These are phyloP conservation scores for Cercospora canescens DNA, from an alignment of 2,329 filamentous ascomycete genomes.

Conservation along the genomic window DNA sequence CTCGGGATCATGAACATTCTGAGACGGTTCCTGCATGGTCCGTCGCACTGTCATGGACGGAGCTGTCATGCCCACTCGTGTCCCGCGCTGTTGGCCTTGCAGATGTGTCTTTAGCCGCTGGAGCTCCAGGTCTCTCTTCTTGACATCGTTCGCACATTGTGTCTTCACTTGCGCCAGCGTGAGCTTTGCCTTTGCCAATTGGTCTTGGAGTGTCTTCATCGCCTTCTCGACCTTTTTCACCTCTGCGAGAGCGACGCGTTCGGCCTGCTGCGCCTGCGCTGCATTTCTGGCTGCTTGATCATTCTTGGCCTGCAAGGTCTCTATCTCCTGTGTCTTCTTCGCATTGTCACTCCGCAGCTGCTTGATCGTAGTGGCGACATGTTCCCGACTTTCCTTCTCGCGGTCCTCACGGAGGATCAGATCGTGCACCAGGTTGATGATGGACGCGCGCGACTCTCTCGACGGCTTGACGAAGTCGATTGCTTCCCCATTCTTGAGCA, in stretches of 20 bases:
- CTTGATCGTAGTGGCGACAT: constrained; percentile 75
- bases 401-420: constrained; percentile 89
- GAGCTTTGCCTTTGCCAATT: constrained; percentile 75
- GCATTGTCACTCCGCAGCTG: constrained; percentile 72
- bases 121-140: constrained; percentile 86
- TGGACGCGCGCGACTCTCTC: constrained; percentile 73
- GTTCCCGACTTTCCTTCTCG: constrained; percentile 86
- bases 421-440: constrained; percentile 94
- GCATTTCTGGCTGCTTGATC: constrained; percentile 66
- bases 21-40: constrained; percentile 44
- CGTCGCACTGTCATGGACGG: constrained; percentile 53
- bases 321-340: constrained; percentile 56
- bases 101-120: constrained; percentile 87
- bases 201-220: constrained; percentile 75
- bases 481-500: constrained; percentile 63
- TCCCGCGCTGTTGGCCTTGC: constrained; percentile 59
- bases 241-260: constrained; percentile 78
- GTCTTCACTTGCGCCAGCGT: constrained; percentile 80
- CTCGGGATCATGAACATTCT: constrained; percentile 53
- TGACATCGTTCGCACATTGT: constrained; percentile 85
- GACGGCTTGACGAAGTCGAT: constrained; percentile 78
- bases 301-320: constrained; percentile 25
- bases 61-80: constrained; percentile 46
- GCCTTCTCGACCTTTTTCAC: constrained; percentile 74
- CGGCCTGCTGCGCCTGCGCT: constrained; percentile 71